Base-by-base conservation (phyloP, 2,329 filamentous ascomycete species). In the Diaporthe longicolla region DNA sequence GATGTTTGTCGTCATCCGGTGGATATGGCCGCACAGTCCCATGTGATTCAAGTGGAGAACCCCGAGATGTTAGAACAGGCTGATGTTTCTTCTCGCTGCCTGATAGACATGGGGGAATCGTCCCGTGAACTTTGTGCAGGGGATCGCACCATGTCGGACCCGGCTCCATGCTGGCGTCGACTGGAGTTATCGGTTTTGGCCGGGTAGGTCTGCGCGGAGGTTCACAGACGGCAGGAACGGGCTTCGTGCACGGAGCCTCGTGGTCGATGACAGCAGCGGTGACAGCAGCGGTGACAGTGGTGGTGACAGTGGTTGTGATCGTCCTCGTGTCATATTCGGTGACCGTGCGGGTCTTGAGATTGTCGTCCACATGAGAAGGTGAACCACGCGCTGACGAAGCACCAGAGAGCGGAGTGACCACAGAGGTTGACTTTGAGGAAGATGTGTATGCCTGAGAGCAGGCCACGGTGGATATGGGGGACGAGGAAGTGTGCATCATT, bases 181-280 rank as follows among this genome's bases (percentile, higher is more conserved):
- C 26, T 5, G 32, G 1, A 52, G 19, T 52, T 9, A 40, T 26
- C 7, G 21, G 21, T 8, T 58, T 19, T 24, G 59, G 50, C 11
- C 50, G 68, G 8, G 8, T 48, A 11, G 68, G 55, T 7, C 3
- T 52, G 63, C 54, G 58, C 13, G 52, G 29, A 35, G 45, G 35
- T 29, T 40, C 50, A 32, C 26, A 29, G 4, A 26, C 45, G 1
- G 72, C 70, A 50, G 59, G 37, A 21, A 7, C 21, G 15, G 72
- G 45, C 40, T 21, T 40, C 35, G 35, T 59, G 50, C 70, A 72
- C 35, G 40, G n/a, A 40, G n/a, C 66, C 48, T 57, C 52, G 21
- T 55, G 9, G 52, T 45, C 59, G 35, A 50, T 37, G 21, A 43
- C 26, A 32, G 29, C 35, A 37, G 35, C 35, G 11, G 35, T 37